phyloP scores from a whole-genome alignment of 2,329 filamentous ascomycete genomes.

The Colletotrichum salicis region DNA sequence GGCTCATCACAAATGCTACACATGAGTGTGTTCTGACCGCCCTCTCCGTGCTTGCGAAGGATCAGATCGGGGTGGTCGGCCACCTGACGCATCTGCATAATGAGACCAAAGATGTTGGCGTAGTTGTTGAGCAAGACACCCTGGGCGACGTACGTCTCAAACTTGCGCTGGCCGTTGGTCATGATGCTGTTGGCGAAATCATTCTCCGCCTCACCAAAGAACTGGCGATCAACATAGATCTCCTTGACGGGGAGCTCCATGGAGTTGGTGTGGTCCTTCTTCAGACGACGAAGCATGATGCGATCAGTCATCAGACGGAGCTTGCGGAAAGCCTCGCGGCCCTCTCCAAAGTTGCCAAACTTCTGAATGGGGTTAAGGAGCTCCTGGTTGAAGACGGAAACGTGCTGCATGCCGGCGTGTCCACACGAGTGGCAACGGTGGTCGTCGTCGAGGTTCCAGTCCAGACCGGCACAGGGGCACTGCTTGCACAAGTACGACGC shows the following conservation, averaged over 20 bases:
- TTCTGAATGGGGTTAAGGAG: constrained; percentile 84
- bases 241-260: constrained; percentile 98
- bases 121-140: constrained; percentile 97
- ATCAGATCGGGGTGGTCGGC: constrained; percentile 96
- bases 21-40: constrained; percentile 88
- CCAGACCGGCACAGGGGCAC: constrained; percentile 81
- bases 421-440: constrained; percentile 76
- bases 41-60: constrained; percentile 85
- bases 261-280: constrained; percentile 90
- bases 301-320: constrained; percentile 88
- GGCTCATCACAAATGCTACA: constrained; percentile 97
- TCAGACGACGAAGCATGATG: constrained; percentile 95
- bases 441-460: constrained; percentile 82
- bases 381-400: constrained; percentile 88
- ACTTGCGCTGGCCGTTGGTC: constrained; percentile 87
- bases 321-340: constrained; percentile 79
- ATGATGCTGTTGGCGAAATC: constrained; percentile 97
- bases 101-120: constrained; percentile 97
- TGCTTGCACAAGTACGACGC: constrained; percentile 93
- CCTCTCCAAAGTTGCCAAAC: constrained; percentile 69
- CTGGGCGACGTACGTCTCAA: constrained; percentile 94
- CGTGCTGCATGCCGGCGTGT: constrained; percentile 55
- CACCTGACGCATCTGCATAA: constrained; percentile 99
- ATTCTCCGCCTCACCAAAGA: constrained; percentile 95
- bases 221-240: constrained; percentile 90